Conservation (phyloP, 495 filamentous ascomycete genomes). For the Lasiosphaeriaceae sp. region DNA sequence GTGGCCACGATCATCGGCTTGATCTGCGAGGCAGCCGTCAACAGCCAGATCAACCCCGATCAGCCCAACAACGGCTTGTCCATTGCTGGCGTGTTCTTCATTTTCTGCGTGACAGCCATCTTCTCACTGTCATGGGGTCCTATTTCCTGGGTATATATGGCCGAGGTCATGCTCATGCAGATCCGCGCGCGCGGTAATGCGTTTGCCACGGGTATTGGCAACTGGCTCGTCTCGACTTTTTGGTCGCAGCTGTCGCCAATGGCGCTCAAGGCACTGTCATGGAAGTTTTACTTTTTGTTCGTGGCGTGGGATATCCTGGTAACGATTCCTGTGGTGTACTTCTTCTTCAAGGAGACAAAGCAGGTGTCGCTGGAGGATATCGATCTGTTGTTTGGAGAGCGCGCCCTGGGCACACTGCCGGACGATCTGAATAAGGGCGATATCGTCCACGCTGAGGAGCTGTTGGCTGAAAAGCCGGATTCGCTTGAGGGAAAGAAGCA, state of each 20-base stretch:
- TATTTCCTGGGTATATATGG: conserved; percentile 48
- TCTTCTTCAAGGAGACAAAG: conserved; percentile 56
- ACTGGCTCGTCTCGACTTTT: conserved; percentile 49
- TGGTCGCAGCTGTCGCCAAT: conserved; percentile 50
- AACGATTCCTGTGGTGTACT: conserved; percentile 40
- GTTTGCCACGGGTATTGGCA: conserved; percentile 44
- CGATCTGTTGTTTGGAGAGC: conserved; percentile 51
- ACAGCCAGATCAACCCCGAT: conserved; percentile 35
- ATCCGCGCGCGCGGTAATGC: conserved; percentile 47
- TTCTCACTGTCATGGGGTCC: conserved; percentile 47
- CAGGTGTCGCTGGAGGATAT: conserved; percentile 54
- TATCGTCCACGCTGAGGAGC: neutral
- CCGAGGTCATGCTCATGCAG: conserved; percentile 49
- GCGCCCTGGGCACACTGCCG: conserved; percentile 41
- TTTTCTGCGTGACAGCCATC: conserved; percentile 46
- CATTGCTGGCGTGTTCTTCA: conserved; percentile 46
- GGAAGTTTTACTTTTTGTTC: conserved; percentile 49
- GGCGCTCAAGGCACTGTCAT: conserved; percentile 39
- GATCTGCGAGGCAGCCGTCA: conserved; percentile 41
- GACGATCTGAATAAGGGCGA: conserved; percentile 30
- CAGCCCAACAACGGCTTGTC: conserved; percentile 33
- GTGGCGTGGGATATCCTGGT: conserved; percentile 25
- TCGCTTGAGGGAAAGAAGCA: neutral
- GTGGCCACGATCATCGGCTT: conserved; percentile 39
- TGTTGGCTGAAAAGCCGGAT: neutral